Evolutionary conservation across 2,329 filamentous ascomycete species (phyloP).

Genomic region (Microcera coccophila): DNA sequence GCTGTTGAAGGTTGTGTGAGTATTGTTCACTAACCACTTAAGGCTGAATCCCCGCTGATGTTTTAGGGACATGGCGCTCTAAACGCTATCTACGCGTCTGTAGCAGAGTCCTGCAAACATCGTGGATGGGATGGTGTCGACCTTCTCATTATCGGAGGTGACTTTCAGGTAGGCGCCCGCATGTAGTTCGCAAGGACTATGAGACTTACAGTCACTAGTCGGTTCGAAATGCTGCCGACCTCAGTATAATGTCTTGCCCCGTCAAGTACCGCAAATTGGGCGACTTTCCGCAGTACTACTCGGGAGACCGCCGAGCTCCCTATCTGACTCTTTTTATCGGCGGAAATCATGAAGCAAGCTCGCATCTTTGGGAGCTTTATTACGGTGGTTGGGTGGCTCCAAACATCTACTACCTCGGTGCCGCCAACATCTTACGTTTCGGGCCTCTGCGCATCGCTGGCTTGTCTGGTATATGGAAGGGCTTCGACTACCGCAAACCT

Average conservation of each 20-base stretch:
- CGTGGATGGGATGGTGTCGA: slow-evolving; percentile 81
- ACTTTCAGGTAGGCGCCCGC: slow-evolving; percentile 68
- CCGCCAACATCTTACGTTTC: slow-evolving; percentile 80
- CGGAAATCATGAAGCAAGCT: slow-evolving; percentile 93
- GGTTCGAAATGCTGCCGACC: slow-evolving; percentile 80
- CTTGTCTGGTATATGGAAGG: slow-evolving; percentile 93
- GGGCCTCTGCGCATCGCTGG: slow-evolving; percentile 85
- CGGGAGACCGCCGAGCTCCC: slow-evolving; percentile 69
- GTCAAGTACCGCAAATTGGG: slow-evolving; percentile 81
- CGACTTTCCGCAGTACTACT: slow-evolving; percentile 94
- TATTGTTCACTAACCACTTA: not conserved
- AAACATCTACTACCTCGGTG: slow-evolving; percentile 95
- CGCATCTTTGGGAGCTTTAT: slow-evolving; percentile 85
- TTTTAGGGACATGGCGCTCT: slow-evolving; percentile 82
- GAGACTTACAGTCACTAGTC: slow-evolving; percentile 48
- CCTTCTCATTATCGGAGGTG: slow-evolving; percentile 88
- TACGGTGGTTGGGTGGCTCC: slow-evolving; percentile 97
- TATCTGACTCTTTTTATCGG: slow-evolving; percentile 90
- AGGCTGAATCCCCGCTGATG: not conserved
- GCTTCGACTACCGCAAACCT: slow-evolving; percentile 76
- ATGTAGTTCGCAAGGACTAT: not conserved
- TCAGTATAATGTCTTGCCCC: slow-evolving; percentile 86
- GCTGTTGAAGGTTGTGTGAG: slow-evolving; percentile 84
- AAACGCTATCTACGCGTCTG: slow-evolving; percentile 82
- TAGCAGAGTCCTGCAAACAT: slow-evolving; percentile 62